Conservation (phyloP, 352 stramenopile species). For the Blastocystis sp. region DNA sequence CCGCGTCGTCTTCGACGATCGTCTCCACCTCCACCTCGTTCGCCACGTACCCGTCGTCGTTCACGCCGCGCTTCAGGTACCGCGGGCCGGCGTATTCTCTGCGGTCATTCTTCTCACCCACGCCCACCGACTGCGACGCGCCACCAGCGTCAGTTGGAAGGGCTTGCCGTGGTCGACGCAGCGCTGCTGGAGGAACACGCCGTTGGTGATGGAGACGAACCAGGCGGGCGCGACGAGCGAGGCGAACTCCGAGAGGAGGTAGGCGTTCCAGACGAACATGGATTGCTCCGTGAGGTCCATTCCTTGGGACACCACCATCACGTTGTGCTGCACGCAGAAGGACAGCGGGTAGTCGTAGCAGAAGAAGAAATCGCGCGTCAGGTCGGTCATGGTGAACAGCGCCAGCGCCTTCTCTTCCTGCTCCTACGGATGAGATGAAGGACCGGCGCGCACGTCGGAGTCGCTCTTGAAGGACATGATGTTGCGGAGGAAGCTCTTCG, state of each 20-base stretch:
- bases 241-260: slow-evolving; percentile 87
- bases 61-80: slow-evolving; percentile 94
- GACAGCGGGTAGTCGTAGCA: slow-evolving; percentile 81
- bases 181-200: slow-evolving; percentile 92
- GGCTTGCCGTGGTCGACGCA: slow-evolving; percentile 89
- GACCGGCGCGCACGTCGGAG: slow-evolving; percentile 72
- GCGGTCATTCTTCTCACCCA: slow-evolving; percentile 59
- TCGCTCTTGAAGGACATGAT: slow-evolving; percentile 78
- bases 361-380: slow-evolving; percentile 99
- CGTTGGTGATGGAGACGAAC: slow-evolving; percentile 86
- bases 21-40: slow-evolving; percentile 99
- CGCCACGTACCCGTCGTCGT: slow-evolving; percentile 93
- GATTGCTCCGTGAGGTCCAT: slow-evolving; percentile 77
- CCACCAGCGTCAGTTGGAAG: slow-evolving; percentile 91
- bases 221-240: slow-evolving; percentile 81
- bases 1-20: slow-evolving; percentile 81
- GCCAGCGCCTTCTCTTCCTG: slow-evolving; percentile 82
- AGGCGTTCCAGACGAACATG: slow-evolving; percentile 94
- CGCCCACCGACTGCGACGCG: slow-evolving; percentile 76
- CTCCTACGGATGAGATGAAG: slow-evolving; percentile 71
- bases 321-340: slow-evolving; percentile 30
- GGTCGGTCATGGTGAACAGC: slow-evolving; percentile 95
- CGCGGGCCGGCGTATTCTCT: slow-evolving; percentile 96
- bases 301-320: slow-evolving; percentile 22
- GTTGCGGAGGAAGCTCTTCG: slow-evolving; percentile 74